Evolutionary conservation across 2,329 filamentous ascomycete species (phyloP).

Genomic region (Hypoxylon sp.): DNA sequence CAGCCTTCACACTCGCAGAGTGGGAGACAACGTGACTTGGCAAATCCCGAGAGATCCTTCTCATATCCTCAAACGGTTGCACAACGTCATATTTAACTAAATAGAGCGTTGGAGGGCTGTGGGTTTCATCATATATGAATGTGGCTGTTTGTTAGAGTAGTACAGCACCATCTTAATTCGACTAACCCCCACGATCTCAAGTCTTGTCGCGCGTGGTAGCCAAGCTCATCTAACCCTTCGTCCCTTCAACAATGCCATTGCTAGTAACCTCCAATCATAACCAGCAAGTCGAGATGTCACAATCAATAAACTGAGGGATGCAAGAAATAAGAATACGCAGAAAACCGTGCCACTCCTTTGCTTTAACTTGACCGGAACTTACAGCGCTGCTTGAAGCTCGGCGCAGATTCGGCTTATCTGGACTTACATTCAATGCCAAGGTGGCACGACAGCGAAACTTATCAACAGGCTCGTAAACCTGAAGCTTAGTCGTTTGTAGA

Average conservation of each 20-base stretch:
- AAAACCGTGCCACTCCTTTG: neutral
- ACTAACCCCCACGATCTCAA: neutral
- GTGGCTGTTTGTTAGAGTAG: conserved; percentile 11
- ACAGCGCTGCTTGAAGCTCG: neutral
- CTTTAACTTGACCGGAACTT: neutral
- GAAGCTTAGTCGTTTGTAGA: neutral
- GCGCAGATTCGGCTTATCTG: neutral
- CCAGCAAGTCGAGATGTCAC: neutral
- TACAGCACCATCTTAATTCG: conserved; percentile 2
- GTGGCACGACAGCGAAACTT: conserved; percentile 1
- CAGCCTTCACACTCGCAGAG: conserved; percentile 18
- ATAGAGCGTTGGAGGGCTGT: neutral
- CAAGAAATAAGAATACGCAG: neutral
- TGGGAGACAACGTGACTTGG: conserved; percentile 27
- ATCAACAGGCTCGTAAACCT: conserved; percentile 4
- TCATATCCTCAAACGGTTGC: conserved; percentile 20
- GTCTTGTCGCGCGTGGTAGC: neutral
- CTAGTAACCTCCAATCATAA: neutral
- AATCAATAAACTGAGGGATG: neutral
- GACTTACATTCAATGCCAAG: neutral
- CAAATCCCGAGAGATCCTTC: conserved; percentile 34
- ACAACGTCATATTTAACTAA: conserved; percentile 33
- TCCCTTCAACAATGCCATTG: neutral
- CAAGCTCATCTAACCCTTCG: neutral
- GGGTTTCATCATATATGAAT: conserved; percentile 25